Percentiles rank a stretch among this genome's conserved stretches.
phyloP scores from a whole-genome alignment of 2,329 filamentous ascomycete species.

The Ceratocystis eucalypticola region DNA sequence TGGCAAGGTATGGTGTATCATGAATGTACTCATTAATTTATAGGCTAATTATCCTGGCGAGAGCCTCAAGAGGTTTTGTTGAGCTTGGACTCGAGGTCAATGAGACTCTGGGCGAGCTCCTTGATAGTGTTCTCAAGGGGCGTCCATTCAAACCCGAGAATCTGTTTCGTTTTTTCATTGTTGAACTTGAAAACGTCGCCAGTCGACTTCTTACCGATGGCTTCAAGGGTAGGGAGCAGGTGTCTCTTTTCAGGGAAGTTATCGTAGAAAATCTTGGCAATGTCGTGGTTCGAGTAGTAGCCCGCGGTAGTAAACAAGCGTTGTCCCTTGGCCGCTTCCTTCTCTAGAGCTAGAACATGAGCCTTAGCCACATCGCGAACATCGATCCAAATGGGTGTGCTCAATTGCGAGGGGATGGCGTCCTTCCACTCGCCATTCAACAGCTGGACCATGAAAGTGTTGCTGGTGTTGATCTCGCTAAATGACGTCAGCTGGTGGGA shows the following conservation, averaged over 20 bases:
- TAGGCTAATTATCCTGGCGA: background rate
- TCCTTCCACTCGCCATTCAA: conserved; percentile 38
- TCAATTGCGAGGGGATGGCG: conserved; percentile 31
- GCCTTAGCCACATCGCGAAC: conserved; percentile 42
- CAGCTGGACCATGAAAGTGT: conserved; percentile 37
- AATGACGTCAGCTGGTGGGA: conserved; percentile 35
- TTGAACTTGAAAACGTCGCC: conserved; percentile 40
- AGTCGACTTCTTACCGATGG: conserved; percentile 32
- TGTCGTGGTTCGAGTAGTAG: conserved; percentile 33
- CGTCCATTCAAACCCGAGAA: conserved; percentile 50
- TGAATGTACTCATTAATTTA: background rate
- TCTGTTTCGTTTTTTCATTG: conserved; percentile 43
- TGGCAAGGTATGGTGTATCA: background rate
- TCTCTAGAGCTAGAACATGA: conserved; percentile 40
- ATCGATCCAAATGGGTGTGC: conserved; percentile 38
- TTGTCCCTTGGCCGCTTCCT: conserved; percentile 34
- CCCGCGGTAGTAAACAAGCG: conserved; percentile 39
- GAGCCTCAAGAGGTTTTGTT: background rate
- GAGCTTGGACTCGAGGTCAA: conserved; percentile 13
- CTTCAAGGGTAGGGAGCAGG: conserved; percentile 33
- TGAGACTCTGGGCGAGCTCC: conserved; percentile 12
- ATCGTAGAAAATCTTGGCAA: conserved; percentile 32
- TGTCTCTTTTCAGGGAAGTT: conserved; percentile 39
- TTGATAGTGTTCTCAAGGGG: conserved; percentile 44
- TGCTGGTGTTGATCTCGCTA: conserved; percentile 39